These are phyloP conservation scores for Neonothopanus nambi DNA, from an alignment of 1,284 basidiomycete genomes.

Conservation along the genomic window DNA sequence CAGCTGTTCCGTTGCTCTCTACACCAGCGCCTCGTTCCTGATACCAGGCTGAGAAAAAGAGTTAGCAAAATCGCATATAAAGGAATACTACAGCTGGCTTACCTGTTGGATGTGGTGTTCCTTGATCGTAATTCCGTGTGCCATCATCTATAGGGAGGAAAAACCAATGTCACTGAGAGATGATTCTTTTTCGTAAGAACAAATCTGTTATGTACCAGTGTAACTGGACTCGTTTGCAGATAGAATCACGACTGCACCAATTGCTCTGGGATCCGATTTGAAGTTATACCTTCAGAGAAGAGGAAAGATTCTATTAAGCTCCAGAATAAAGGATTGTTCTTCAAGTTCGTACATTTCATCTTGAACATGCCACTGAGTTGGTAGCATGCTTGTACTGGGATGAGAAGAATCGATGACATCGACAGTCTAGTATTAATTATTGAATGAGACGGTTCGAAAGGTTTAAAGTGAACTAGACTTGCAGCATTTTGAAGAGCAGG, in stretches of 20 bases:
- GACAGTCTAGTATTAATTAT: constrained; percentile 51
- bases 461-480: constrained; percentile 21
- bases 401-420: constrained; percentile 61
- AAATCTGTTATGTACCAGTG: constrained; percentile 40
- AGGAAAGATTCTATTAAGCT: background rate
- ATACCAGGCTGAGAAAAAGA: constrained; percentile 66
- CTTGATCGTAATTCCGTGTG: constrained; percentile 53
- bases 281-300: constrained; percentile 65
- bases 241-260: constrained; percentile 67
- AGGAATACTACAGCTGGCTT: constrained; percentile 13
- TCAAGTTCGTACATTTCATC: constrained; percentile 55
- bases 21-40: constrained; percentile 68
- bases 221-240: constrained; percentile 72
- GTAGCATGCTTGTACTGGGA: constrained; percentile 67
- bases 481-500: constrained; percentile 65
- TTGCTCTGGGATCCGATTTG: constrained; percentile 67
- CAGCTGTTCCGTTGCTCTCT: constrained; percentile 46
- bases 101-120: constrained; percentile 67
- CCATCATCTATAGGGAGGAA: constrained; percentile 42
- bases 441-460: background rate
- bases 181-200: background rate
- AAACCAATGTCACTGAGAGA: background rate
- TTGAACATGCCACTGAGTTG: constrained; percentile 59
- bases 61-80: background rate
- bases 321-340: too few species aligned